Base-by-base conservation (phyloP, 2,329 filamentous ascomycete genomes). In the Curvularia hawaiiensis region DNA sequence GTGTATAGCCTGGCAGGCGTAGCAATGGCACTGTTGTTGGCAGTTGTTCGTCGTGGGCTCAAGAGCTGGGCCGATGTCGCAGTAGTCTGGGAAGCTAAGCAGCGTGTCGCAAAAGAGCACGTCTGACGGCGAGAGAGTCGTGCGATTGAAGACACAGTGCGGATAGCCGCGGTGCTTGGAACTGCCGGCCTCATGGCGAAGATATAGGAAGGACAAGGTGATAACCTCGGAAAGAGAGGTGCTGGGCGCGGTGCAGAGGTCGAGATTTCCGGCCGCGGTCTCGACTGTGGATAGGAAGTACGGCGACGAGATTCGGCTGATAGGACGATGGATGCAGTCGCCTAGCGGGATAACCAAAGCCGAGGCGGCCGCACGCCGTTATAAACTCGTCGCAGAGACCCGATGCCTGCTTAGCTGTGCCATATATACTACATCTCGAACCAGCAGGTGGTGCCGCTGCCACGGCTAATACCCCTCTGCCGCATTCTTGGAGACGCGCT, bases 311-410 rank as follows among this genome's bases (percentile, higher is more conserved):
- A 33, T 47, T 61, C 57, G 58, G 56, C 33, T 58, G 58, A 59
- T 60, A 52, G 54, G 48, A 50, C 46, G 50, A 45, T 49, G 38
- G 54, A 50, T 52, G 45, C 58, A 63, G 63, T 60, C 57, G 62
- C 55, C 47, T 62, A 54, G 71, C 71, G 70, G 72, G 71, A 69
- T 69, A 72, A 66, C 58, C 56, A 57, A 54, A 64, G 63, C 71
- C 70, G 69, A 71, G 64, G 69, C 54, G 55, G 54, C 48, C 57
- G 45, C 46, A 46, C 61, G 30, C 30, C 30, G 30, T 31, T 31
- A 11, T 31, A 11, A 31, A 12, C 30, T 31, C 30, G 30, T 31
- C 30, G 30, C 30, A 31, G 30, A 31, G 30, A 11, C 30, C 30
- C 8, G 30, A 31, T 31, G 30, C 30, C 30, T 31, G 30, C 33